A percentile compares a stretch with the other conserved stretches of the same genome.
Evolutionary conservation across 179 eudicot species (phyloP).

Genomic region (Spergularia azorica): DNA sequence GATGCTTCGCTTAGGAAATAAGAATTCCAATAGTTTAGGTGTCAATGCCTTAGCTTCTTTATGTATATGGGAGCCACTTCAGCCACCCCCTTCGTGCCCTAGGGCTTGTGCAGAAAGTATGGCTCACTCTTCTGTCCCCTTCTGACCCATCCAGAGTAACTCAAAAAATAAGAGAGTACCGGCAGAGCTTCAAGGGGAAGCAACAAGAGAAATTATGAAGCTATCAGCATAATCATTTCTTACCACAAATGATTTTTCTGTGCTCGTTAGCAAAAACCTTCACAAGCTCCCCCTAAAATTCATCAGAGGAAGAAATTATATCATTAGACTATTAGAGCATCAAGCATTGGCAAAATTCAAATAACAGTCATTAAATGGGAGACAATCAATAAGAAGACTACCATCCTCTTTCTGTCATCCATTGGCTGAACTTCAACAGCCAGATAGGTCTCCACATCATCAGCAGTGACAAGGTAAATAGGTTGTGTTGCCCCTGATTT

Average conservation of each 20-base stretch:
- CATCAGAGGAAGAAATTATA: not conserved
- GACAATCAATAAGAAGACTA: constrained; percentile 19
- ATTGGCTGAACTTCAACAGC: constrained; percentile 97
- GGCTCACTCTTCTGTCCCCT: too few relatives aligned
- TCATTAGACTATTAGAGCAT: not conserved
- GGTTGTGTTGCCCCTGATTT: constrained; percentile 94
- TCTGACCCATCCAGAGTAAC: too few relatives aligned
- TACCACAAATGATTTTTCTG: constrained; percentile 85
- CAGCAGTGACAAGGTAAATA: constrained; percentile 83
- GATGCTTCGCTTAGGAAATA: too few relatives aligned
- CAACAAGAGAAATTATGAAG: not conserved
- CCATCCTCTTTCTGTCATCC: constrained; percentile 92
- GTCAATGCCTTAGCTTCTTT: too few relatives aligned
- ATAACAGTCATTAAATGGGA: not conserved
- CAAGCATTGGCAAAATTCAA: constrained; percentile 1
- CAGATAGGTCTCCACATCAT: constrained; percentile 77
- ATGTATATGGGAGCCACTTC: too few relatives aligned
- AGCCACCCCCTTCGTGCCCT: too few relatives aligned
- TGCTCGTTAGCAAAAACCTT: constrained; percentile 90
- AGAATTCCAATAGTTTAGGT: too few relatives aligned
- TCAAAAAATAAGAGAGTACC: too few relatives aligned
- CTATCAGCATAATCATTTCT: constrained; percentile 23
- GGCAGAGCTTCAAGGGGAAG: too few relatives aligned
- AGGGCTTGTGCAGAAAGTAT: too few relatives aligned
- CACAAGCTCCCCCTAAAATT: constrained; percentile 84